A percentile compares a stretch with the other conserved stretches of the same genome.
Evolutionary conservation across 2,329 filamentous ascomycete genomes (phyloP).

Genomic region (Neophaeococcomyces aloes): DNA sequence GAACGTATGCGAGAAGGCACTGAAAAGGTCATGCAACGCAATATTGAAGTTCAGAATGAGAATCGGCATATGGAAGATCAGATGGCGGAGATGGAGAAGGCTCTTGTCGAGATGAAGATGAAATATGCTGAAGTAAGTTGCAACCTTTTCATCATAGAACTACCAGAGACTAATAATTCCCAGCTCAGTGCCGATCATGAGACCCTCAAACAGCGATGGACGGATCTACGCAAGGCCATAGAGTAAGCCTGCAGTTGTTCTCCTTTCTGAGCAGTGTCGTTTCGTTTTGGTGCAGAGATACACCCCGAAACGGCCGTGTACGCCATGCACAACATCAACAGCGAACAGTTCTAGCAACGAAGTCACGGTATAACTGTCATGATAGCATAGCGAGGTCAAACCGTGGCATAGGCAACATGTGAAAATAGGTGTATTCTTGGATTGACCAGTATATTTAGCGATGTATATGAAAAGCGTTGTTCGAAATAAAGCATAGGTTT

Average conservation of each 20-base stretch:
- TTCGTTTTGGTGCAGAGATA: background rate
- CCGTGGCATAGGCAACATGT: background rate
- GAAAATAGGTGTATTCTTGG: background rate
- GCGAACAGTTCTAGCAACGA: background rate
- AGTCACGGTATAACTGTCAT: conserved; percentile 2
- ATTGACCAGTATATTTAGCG: conserved; percentile 6
- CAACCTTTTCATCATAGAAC: conserved; percentile 1
- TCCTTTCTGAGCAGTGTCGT: background rate
- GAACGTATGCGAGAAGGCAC: conserved; percentile 70
- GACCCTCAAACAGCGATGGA: conserved; percentile 64
- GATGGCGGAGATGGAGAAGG: conserved; percentile 81
- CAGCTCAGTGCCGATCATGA: conserved; percentile 62
- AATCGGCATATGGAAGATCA: conserved; percentile 82
- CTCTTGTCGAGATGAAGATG: conserved; percentile 90
- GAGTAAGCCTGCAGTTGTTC: conserved; percentile 24
- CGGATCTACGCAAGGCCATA: conserved; percentile 53
- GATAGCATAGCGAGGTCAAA: conserved; percentile 2
- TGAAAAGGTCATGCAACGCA: conserved; percentile 83
- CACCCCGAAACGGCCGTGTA: background rate
- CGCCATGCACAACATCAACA: conserved; percentile 1
- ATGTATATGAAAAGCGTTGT: background rate
- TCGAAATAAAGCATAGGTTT: too few species aligned
- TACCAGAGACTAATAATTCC: conserved; percentile 13
- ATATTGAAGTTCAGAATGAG: conserved; percentile 86
- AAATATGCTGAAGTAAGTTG: conserved; percentile 77